Base-by-base conservation (phyloP, 2,329 filamentous ascomycete genomes). In the Xylariaceae sp. region DNA sequence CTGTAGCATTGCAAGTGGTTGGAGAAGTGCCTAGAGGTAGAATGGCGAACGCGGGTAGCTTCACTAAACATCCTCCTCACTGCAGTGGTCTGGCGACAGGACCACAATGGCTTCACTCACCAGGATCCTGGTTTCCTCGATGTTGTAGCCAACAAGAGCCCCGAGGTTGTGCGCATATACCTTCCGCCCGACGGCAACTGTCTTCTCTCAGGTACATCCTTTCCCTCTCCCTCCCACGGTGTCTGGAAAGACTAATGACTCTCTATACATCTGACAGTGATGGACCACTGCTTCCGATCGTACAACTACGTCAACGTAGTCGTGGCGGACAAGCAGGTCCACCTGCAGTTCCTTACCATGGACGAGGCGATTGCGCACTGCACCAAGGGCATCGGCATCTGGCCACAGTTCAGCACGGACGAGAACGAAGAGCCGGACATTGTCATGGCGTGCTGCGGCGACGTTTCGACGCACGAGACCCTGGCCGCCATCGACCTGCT, bases 61-160 rank as follows among this genome's bases (percentile, higher is more conserved):
- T 88, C 83, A 0, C 75, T 89, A 51, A 89, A 89, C 65, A 88
- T 88, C 50, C 73, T 89, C 11, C 71, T 88, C 38, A 88, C 85
- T 1, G 78, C 82, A 2, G 85, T 85, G 6, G 83, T 88, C 41
- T 88, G 84, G 85, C 70, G 85, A 53, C 85, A 88, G 66, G 85
- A 88, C 50, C 85, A 88, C 68, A 89, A 88, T 53, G 85, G 85
- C 24, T 89, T 89, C 65, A 88, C 83, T 0, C 84, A 88, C 57
- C 84, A 88, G 59, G 83, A 88, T 48, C 85, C 84, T 0, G 83
- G 83, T 27, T 89, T 89, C 71, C 73, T 89, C 9, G 83, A 88
- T 48, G 81, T 88, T 0, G 75, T 89, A 2, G 80, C 78, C 50
- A 88, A 89, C 68, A 88, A 88, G 67, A 83, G 76, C 48, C 84